phyloP scores from a whole-genome alignment of 306 rosid genomes.

The Psophocarpus tetragonolobus region DNA sequence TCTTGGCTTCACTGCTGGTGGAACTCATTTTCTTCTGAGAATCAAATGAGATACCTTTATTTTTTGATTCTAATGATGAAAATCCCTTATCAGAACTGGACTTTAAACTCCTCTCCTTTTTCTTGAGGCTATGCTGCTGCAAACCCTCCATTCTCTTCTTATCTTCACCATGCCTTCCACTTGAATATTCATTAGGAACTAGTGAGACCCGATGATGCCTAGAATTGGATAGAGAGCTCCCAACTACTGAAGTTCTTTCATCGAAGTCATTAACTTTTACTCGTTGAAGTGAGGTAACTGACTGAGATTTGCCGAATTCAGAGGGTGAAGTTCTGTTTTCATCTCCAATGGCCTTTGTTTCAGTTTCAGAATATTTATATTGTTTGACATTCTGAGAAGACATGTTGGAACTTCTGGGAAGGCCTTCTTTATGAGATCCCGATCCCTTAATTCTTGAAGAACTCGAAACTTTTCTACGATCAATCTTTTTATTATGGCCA shows the following conservation, averaged over 20 bases:
- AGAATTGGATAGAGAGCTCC: conserved; percentile 35
- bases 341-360: conserved; percentile 34
- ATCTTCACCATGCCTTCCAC: conserved; percentile 32
- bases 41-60: conserved; percentile 36
- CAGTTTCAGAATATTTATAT: conserved; percentile 45
- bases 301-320: conserved; percentile 39
- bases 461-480: conserved; percentile 29
- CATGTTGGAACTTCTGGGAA: conserved; percentile 32
- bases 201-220: conserved; percentile 35
- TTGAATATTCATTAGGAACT: conserved; percentile 37
- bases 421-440: conserved; percentile 44
- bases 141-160: conserved; percentile 44
- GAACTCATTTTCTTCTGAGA: conserved; percentile 42
- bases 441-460: conserved; percentile 44
- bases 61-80: conserved; percentile 36
- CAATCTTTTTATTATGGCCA: conserved; percentile 32
- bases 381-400: conserved; percentile 38
- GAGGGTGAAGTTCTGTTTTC: conserved; percentile 37
- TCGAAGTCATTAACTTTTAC: conserved; percentile 39
- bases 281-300: conserved; percentile 41
- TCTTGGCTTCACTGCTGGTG: conserved; percentile 39
- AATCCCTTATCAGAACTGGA: conserved; percentile 36
- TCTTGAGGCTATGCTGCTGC: conserved; percentile 41
- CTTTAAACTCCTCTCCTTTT: conserved; percentile 46
- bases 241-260: conserved; percentile 39